A percentile compares a stretch with the other conserved stretches of the same genome.
Conservation (phyloP, 257 asterid genomes). For the Scutellaria minor region DNA sequence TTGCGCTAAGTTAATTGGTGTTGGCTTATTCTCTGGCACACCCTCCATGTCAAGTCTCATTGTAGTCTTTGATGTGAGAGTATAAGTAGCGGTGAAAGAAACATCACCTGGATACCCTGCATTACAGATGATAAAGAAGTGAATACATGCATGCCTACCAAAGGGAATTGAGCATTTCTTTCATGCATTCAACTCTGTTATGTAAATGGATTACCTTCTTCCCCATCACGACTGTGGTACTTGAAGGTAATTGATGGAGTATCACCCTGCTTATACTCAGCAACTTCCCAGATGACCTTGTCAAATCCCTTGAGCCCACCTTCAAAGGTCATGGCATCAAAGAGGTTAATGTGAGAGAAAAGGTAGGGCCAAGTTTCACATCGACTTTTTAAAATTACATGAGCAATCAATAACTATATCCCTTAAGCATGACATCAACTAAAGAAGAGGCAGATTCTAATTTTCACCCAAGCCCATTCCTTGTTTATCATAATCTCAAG, state of each 20-base stretch:
- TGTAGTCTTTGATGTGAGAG: constrained; percentile 72
- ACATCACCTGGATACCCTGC: constrained; percentile 97
- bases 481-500: not conserved
- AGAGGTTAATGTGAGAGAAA: not conserved
- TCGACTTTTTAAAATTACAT: not conserved
- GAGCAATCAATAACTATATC: not conserved
- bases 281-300: constrained; percentile 97
- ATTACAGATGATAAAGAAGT: constrained; percentile 25
- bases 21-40: constrained; percentile 69
- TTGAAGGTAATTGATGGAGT: constrained; percentile 86
- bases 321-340: constrained; percentile 39
- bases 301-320: constrained; percentile 96
- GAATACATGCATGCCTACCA: not conserved
- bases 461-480: not conserved
- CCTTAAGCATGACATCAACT: not conserved
- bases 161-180: not conserved
- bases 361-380: not conserved
- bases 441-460: not conserved
- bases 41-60: constrained; percentile 98
- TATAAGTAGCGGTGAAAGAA: constrained; percentile 69
- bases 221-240: constrained; percentile 84
- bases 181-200: not conserved
- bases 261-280: constrained; percentile 73
- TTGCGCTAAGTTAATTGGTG: constrained; percentile 91
- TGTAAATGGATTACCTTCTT: constrained; percentile 70